These are phyloP conservation scores for Russula sp. DNA, from an alignment of 768 basidiomycete genomes.

Conservation along the genomic window DNA sequence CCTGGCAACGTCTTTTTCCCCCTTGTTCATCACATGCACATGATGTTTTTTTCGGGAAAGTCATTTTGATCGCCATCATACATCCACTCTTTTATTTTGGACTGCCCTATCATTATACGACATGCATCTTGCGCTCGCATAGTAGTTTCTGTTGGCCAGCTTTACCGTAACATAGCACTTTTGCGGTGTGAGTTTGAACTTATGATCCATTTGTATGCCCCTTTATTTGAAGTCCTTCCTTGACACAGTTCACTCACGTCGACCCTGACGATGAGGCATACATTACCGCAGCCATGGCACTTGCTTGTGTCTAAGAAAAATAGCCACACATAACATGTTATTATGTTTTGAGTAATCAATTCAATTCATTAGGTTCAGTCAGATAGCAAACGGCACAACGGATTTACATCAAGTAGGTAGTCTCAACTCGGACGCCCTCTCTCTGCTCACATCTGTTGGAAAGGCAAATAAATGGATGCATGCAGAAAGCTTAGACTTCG, in stretches of 20 bases:
- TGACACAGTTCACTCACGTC: not conserved
- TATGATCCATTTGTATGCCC: not conserved
- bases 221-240: not conserved
- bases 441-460: constrained; percentile 3
- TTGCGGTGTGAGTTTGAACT: constrained; percentile 4
- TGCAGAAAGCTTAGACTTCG: not conserved
- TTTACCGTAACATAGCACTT: constrained; percentile 3
- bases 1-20: constrained; percentile 7
- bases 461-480: not conserved
- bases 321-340: not conserved
- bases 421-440: not conserved
- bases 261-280: not conserved
- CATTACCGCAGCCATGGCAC: not conserved
- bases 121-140: constrained; percentile 20
- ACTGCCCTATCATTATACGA: constrained; percentile 20
- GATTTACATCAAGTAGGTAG: no score
- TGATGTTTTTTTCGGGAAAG: constrained; percentile 8
- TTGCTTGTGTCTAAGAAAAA: not conserved
- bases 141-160: constrained; percentile 2
- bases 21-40: constrained; percentile 23
- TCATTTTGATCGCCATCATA: constrained; percentile 13
- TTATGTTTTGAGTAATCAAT: no score
- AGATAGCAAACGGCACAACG: not conserved
- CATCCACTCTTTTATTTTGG: constrained; percentile 10
- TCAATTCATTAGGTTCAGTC: not conserved